These are phyloP conservation scores for Rhizopogon rudus DNA, from an alignment of 768 basidiomycete genomes.

Conservation along the genomic window DNA sequence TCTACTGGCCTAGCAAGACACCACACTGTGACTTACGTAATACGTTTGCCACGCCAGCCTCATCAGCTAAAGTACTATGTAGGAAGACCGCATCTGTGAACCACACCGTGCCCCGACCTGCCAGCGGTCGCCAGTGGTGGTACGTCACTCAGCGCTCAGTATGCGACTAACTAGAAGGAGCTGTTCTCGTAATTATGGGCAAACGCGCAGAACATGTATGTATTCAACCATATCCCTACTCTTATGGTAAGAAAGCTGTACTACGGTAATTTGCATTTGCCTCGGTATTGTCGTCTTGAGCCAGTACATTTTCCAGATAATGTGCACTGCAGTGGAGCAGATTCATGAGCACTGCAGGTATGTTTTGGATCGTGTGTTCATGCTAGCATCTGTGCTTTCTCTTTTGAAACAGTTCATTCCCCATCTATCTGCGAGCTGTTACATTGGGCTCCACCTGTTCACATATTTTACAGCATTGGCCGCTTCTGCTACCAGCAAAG, in stretches of 20 bases:
- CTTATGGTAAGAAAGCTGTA: neutral
- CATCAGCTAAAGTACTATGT: too few relatives aligned
- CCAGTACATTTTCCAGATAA: conserved; percentile 44
- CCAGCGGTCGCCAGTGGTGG: too few relatives aligned
- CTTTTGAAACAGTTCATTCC: conserved; percentile 83
- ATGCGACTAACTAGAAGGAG: neutral
- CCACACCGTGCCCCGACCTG: too few relatives aligned
- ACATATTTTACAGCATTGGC: conserved; percentile 12
- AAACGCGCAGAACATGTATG: neutral
- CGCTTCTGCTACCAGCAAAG: conserved; percentile 39
- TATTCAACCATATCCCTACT: neutral
- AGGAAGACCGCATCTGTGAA: too few relatives aligned
- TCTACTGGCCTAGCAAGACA: too few relatives aligned
- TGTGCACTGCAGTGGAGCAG: conserved; percentile 32
- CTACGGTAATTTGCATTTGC: conserved; percentile 39
- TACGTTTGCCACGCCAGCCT: too few relatives aligned
- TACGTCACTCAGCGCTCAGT: too few relatives aligned
- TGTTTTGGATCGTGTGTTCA: conserved; percentile 54
- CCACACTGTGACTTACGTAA: too few relatives aligned
- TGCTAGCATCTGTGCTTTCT: conserved; percentile 68
- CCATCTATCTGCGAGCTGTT: conserved; percentile 31
- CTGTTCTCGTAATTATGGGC: neutral
- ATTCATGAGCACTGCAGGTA: conserved; percentile 27
- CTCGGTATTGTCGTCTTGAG: conserved; percentile 42
- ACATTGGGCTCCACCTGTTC: neutral